Conservation (phyloP, 768 basidiomycete genomes). For the Coprinopsis cinerea region DNA sequence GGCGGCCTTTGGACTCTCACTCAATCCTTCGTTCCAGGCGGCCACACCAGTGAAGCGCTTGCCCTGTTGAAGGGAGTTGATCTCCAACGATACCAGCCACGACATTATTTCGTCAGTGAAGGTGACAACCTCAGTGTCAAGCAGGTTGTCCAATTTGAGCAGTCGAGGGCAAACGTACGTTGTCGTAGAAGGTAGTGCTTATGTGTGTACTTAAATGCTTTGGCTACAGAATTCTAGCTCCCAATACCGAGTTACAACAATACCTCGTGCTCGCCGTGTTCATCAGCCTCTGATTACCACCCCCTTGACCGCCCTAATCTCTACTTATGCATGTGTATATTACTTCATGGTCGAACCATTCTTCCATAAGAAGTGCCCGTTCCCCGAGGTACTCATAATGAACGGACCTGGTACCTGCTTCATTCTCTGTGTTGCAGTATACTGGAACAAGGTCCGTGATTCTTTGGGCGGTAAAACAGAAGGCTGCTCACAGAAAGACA, state of each 20-base stretch:
- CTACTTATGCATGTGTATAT: conserved; percentile 57
- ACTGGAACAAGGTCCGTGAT: conserved; percentile 63
- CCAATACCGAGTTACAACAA: conserved; percentile 47
- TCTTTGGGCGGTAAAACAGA: not conserved
- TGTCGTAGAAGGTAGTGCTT: too few relatives aligned
- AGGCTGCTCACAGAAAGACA: conserved; percentile 26
- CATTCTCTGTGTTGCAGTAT: conserved; percentile 63
- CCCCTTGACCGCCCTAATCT: conserved; percentile 55
- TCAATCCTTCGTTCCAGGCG: conserved; percentile 49
- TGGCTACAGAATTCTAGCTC: not conserved
- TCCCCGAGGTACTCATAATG: conserved; percentile 74
- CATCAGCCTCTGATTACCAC: conserved; percentile 75
- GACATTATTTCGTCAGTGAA: conserved; percentile 77
- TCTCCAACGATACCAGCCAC: conserved; percentile 64
- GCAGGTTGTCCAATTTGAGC: conserved; percentile 67
- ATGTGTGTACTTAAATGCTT: too few relatives aligned
- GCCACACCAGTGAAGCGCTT: conserved; percentile 88
- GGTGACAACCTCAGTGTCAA: conserved; percentile 74
- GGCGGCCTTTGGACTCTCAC: conserved; percentile 1
- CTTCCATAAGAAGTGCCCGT: conserved; percentile 20
- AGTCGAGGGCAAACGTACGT: conserved; percentile 19
- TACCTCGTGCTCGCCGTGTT: conserved; percentile 86
- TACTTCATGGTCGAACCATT: conserved; percentile 50
- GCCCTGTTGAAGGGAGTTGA: conserved; percentile 67
- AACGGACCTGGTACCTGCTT: conserved; percentile 97